phyloP scores from a whole-genome alignment of 177 flowering plant genomes.

The Vitis hybrid region DNA sequence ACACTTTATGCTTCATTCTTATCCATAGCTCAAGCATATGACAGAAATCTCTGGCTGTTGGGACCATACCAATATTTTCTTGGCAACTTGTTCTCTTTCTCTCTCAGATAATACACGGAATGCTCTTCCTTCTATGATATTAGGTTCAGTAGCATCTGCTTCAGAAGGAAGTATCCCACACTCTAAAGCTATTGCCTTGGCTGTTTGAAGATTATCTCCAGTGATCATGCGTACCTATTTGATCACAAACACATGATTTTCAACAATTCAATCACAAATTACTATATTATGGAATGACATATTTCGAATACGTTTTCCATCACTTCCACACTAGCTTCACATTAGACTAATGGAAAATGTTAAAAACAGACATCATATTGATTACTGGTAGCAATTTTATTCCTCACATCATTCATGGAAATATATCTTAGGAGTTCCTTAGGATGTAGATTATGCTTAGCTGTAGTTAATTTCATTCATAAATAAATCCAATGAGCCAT shows the following conservation, averaged over 20 bases:
- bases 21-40: background rate
- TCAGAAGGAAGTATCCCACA: slow-evolving; percentile 78
- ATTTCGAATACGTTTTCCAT: background rate
- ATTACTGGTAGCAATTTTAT: background rate
- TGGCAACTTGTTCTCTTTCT: slow-evolving; percentile 59
- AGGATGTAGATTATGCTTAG: background rate
- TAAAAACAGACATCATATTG: background rate
- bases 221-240: slow-evolving; percentile 95
- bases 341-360: slow-evolving; percentile 1
- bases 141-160: slow-evolving; percentile 57
- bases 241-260: slow-evolving; percentile 1
- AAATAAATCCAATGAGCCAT: background rate
- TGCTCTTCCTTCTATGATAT: slow-evolving; percentile 75
- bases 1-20: background rate
- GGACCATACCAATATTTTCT: slow-evolving; percentile 63
- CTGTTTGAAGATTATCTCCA: slow-evolving; percentile 94
- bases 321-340: background rate
- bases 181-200: slow-evolving; percentile 94
- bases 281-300: background rate
- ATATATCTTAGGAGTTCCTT: background rate
- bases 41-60: background rate
- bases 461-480: background rate
- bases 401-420: background rate
- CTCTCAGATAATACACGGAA: slow-evolving; percentile 68
- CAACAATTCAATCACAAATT: background rate